phyloP scores from a whole-genome alignment of 139 green algal species.

The Nannochloris sp. region DNA sequence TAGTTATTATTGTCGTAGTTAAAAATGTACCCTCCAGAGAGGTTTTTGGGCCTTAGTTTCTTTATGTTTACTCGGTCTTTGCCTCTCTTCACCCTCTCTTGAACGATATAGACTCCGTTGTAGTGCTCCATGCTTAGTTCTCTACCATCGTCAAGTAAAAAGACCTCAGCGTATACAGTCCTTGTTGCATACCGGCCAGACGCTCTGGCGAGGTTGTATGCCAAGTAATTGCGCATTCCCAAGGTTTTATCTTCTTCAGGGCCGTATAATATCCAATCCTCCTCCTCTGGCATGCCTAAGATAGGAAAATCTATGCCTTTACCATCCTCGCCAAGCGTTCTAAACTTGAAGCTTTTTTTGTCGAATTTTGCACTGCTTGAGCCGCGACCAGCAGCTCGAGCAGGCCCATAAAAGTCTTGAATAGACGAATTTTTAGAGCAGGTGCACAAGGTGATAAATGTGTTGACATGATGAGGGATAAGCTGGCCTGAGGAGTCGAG shows the following conservation, averaged over 20 bases:
- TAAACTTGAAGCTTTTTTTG: slow-evolving; percentile 37
- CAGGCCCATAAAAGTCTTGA: slow-evolving; percentile 24
- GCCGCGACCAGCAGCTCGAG: slow-evolving; percentile 4
- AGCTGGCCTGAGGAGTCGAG: slow-evolving; percentile 21
- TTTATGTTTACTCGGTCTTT: slow-evolving; percentile 8
- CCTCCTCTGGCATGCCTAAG: slow-evolving; percentile 37
- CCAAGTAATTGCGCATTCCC: slow-evolving; percentile 41
- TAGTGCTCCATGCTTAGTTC: slow-evolving; percentile 14
- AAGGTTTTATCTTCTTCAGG: slow-evolving; percentile 35
- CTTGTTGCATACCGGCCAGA: slow-evolving; percentile 33
- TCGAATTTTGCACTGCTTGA: slow-evolving; percentile 14
- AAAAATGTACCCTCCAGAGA: slow-evolving; percentile 41
- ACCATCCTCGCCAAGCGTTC: slow-evolving; percentile 4
- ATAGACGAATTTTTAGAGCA: slow-evolving; percentile 13
- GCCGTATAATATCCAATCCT: slow-evolving; percentile 46
- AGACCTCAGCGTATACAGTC: slow-evolving; percentile 39
- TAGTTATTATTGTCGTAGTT: slow-evolving; percentile 53
- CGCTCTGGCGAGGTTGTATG: slow-evolving; percentile 28
- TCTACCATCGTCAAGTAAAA: slow-evolving; percentile 22
- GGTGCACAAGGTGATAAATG: slow-evolving; percentile 19
- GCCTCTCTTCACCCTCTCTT: slow-evolving; percentile 15
- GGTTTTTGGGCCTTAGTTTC: slow-evolving; percentile 9
- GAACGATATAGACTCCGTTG: slow-evolving; percentile 19
- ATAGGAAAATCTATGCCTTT: slow-evolving; percentile 12
- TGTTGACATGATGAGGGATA: slow-evolving; percentile 14